Evolutionary conservation across 1,139 yeast genomes (phyloP).

Genomic region (Candida frijolesensis): DNA sequence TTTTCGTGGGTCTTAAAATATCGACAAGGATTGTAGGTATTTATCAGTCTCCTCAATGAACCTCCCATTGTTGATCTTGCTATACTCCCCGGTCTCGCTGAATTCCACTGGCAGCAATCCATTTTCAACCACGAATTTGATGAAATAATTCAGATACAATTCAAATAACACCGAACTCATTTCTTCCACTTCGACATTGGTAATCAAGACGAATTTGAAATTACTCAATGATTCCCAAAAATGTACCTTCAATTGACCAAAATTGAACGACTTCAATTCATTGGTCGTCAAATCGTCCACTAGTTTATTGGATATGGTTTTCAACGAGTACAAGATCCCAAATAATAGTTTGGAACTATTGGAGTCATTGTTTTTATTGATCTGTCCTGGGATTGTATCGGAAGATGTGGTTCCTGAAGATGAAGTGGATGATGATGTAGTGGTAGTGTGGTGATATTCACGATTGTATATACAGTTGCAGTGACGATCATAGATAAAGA

Average conservation of each 20-base stretch:
- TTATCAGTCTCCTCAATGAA: conserved; percentile 50
- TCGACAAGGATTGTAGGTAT: conserved; percentile 32
- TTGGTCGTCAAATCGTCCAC: conserved; percentile 43
- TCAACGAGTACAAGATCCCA: conserved; percentile 82
- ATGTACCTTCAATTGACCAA: conserved; percentile 78
- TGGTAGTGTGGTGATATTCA: conserved; percentile 47
- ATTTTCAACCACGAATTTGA: conserved; percentile 71
- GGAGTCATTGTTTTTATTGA: conserved; percentile 59
- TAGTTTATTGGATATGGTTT: conserved; percentile 71
- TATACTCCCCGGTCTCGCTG: conserved; percentile 28
- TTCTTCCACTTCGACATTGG: conserved; percentile 67
- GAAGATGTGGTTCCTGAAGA: conserved; percentile 15
- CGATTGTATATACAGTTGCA: conserved; percentile 76
- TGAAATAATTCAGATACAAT: conserved; percentile 67
- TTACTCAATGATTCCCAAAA: conserved; percentile 79
- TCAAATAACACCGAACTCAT: conserved; percentile 63
- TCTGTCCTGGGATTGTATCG: conserved; percentile 34
- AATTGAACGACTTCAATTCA: conserved; percentile 63
- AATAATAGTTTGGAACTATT: conserved; percentile 78
- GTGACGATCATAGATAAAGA: conserved; percentile 88
- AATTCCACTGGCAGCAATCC: conserved; percentile 57
- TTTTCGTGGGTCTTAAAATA: no score
- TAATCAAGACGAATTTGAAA: conserved; percentile 70
- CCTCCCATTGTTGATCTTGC: conserved; percentile 41
- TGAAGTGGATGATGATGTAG: conserved; percentile 1